Evolutionary conservation across 2,329 filamentous ascomycete genomes (phyloP).

Genomic region (Aspergillus nomiae): DNA sequence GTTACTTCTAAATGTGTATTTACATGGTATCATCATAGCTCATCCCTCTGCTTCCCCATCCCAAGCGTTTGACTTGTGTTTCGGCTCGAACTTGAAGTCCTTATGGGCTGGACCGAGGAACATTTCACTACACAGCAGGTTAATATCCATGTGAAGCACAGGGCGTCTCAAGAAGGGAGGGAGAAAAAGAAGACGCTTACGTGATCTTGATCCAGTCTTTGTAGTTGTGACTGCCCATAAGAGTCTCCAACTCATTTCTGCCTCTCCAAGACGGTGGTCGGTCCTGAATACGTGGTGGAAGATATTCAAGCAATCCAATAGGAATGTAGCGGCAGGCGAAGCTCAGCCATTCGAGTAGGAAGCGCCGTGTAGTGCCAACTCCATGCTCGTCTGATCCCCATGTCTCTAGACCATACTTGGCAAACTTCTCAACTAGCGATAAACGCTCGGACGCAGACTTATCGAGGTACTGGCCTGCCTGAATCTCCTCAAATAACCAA

Average conservation of each 20-base stretch:
- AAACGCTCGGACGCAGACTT: constrained; percentile 89
- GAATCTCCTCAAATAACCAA: constrained; percentile 97
- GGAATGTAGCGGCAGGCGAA: constrained; percentile 93
- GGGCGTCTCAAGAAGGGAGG: constrained; percentile 11
- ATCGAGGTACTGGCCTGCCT: constrained; percentile 88
- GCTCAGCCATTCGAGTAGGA: constrained; percentile 93
- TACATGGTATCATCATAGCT: not conserved
- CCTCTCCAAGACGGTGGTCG: constrained; percentile 81
- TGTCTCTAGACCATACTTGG: constrained; percentile 83
- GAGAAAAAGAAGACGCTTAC: constrained; percentile 55
- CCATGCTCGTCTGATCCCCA: constrained; percentile 97
- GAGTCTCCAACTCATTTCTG: constrained; percentile 88
- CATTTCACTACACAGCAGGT: constrained; percentile 72
- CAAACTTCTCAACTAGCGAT: constrained; percentile 83
- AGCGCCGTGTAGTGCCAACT: constrained; percentile 84
- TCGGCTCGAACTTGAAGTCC: constrained; percentile 91
- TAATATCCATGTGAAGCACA: constrained; percentile 12
- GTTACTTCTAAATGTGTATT: not conserved
- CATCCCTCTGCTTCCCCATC: constrained; percentile 68
- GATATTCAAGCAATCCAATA: constrained; percentile 79
- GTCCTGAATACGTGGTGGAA: constrained; percentile 88
- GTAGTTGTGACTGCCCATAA: constrained; percentile 87
- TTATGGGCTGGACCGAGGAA: constrained; percentile 89
- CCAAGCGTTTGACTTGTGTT: constrained; percentile 90
- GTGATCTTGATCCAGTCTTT: constrained; percentile 99